phyloP scores from a whole-genome alignment of 2,329 filamentous ascomycete genomes.

The Hymenoscyphus fraxineus region DNA sequence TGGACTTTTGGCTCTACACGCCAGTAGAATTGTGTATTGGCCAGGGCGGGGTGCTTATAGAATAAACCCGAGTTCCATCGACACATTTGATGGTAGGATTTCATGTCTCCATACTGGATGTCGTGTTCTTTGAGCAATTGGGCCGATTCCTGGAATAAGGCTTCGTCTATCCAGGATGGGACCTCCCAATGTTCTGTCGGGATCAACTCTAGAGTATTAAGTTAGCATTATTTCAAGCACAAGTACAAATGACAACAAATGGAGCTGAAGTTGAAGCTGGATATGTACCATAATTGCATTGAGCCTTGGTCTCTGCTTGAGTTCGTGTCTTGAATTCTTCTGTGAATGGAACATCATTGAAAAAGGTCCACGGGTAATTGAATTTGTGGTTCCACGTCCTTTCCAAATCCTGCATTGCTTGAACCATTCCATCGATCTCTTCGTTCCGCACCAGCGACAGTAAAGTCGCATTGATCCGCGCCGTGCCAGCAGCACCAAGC shows the following conservation, averaged over 20 bases:
- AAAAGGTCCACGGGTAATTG: conserved; percentile 99
- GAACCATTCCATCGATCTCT: conserved; percentile 78
- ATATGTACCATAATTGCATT: conserved; percentile 72
- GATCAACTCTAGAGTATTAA: conserved; percentile 61
- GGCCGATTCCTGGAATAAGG: conserved; percentile 80
- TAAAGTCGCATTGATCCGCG: conserved; percentile 89
- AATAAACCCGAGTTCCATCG: conserved; percentile 98
- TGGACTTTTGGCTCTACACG: conserved; percentile 97
- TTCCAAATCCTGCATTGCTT: conserved; percentile 88
- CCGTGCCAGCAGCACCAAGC: conserved; percentile 68
- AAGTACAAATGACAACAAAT: no score
- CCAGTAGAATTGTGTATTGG: conserved; percentile 89
- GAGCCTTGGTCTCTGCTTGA: conserved; percentile 77
- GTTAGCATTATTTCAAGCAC: neutral
- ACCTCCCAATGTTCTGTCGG: conserved; percentile 94
- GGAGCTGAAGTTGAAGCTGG: neutral
- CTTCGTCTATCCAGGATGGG: conserved; percentile 86
- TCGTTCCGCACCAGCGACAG: conserved; percentile 89
- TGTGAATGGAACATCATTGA: conserved; percentile 92
- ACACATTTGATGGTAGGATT: conserved; percentile 98
- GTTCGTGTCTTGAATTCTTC: conserved; percentile 89
- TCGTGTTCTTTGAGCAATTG: conserved; percentile 76
- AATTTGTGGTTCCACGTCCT: conserved; percentile 97
- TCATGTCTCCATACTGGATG: conserved; percentile 84
- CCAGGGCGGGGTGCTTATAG: conserved; percentile 89